A percentile compares a stretch with the other conserved stretches of the same genome.
Conservation (phyloP, 2,329 filamentous ascomycete species). For the Zasmidium angulare region DNA sequence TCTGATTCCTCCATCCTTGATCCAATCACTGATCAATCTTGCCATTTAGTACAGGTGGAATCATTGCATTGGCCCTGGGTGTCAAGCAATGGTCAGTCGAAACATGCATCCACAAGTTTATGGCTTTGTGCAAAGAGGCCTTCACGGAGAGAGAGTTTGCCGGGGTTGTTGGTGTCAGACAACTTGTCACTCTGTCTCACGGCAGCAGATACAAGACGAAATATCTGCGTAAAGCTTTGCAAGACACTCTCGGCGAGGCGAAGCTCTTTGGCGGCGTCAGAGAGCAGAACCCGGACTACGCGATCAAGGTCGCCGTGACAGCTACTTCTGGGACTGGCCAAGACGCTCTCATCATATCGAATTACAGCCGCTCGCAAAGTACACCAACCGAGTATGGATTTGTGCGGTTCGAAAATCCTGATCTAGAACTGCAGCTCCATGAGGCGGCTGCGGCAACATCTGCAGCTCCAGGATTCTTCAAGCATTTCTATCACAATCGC, state of each 20-base stretch:
- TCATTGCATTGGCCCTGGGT: slow-evolving; percentile 31
- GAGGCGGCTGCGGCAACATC: slow-evolving; percentile 51
- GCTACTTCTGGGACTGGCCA: slow-evolving; percentile 36
- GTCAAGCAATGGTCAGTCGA: slow-evolving; percentile 22
- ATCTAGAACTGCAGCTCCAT: slow-evolving; percentile 45
- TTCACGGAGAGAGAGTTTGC: slow-evolving; percentile 5
- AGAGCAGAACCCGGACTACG: slow-evolving; percentile 5
- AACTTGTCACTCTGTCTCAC: no score
- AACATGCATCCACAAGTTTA: slow-evolving; percentile 35
- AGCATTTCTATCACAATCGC: slow-evolving; percentile 46
- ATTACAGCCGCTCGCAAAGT: slow-evolving; percentile 39
- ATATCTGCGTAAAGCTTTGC: slow-evolving; percentile 32
- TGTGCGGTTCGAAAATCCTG: slow-evolving; percentile 33
- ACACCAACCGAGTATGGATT: slow-evolving; percentile 33
- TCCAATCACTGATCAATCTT: no score
- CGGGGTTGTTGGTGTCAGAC: no score
- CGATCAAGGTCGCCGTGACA: slow-evolving; percentile 42
- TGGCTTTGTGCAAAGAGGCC: slow-evolving; percentile 24
- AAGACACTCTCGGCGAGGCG: slow-evolving; percentile 34
- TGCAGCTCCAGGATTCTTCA: slow-evolving; percentile 51
- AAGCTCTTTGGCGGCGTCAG: slow-evolving; percentile 39
- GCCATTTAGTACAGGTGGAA: slow-evolving; percentile 23
- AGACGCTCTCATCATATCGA: slow-evolving; percentile 37
- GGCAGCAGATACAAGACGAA: slow-evolving; percentile 23
- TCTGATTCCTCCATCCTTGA: no score